phyloP scores from a whole-genome alignment of 1,139 yeast genomes.

The Lodderomyces elongisporus region DNA sequence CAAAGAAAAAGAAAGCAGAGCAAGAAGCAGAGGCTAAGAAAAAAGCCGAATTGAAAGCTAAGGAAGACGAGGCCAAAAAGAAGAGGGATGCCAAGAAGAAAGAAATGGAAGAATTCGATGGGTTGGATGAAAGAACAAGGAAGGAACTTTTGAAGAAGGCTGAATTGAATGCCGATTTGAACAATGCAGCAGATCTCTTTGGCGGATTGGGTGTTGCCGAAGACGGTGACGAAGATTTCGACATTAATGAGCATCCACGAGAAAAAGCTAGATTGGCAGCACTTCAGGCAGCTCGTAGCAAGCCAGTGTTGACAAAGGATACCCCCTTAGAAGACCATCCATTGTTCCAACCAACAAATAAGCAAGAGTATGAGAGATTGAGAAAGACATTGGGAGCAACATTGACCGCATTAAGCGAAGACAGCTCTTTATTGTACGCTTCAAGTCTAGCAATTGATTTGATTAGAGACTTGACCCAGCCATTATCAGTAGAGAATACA shows the following conservation, averaged over 20 bases:
- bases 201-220: conserved; percentile 73
- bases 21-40: conserved; percentile 41
- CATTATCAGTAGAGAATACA: conserved; percentile 74
- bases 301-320: conserved; percentile 50
- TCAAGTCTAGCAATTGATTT: conserved; percentile 78
- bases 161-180: conserved; percentile 79
- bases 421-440: conserved; percentile 63
- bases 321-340: conserved; percentile 72
- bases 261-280: conserved; percentile 51
- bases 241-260: conserved; percentile 55
- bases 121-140: conserved; percentile 61
- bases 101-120: conserved; percentile 50
- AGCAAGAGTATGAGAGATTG: conserved; percentile 76
- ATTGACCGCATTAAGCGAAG: conserved; percentile 58
- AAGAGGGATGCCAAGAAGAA: conserved; percentile 32
- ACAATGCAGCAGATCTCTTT: conserved; percentile 88
- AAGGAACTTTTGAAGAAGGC: conserved; percentile 72
- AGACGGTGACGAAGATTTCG: conserved; percentile 31
- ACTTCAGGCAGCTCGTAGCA: conserved; percentile 32
- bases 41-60: conserved; percentile 35
- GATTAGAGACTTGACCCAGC: conserved; percentile 77
- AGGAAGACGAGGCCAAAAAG: conserved; percentile 38
- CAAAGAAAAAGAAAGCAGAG: conserved; percentile 39
- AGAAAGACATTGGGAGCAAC: conserved; percentile 74
- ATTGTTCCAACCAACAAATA: conserved; percentile 72